Conservation (phyloP, 331 rosid species). For the Pyrus hybrid region DNA sequence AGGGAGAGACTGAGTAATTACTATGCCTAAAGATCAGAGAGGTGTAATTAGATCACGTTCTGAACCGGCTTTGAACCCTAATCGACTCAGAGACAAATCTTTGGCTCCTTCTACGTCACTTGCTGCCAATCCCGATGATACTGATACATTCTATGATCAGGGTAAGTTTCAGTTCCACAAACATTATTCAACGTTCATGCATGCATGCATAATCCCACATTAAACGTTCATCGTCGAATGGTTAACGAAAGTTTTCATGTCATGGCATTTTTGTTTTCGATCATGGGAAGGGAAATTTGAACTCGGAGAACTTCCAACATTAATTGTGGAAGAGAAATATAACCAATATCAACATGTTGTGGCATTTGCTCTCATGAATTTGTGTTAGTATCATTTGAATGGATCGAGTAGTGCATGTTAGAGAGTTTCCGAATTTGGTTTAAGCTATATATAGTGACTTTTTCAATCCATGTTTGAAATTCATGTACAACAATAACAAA, state of each 20-base stretch:
- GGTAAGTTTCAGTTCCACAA: not conserved
- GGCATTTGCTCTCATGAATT: not conserved
- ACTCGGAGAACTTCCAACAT: not conserved
- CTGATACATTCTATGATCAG: not conserved
- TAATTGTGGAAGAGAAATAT: not conserved
- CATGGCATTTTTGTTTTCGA: not conserved
- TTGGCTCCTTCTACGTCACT: constrained; percentile 3
- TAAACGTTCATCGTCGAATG: not conserved
- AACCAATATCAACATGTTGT: not conserved
- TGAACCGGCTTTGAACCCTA: not conserved
- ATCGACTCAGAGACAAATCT: not conserved
- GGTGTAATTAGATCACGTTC: constrained; percentile 6
- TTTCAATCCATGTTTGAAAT: not conserved
- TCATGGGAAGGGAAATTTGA: not conserved
- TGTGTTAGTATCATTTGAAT: not conserved
- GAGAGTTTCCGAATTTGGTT: not conserved
- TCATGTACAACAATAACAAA: too few species aligned
- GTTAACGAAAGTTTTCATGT: not conserved
- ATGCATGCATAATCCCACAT: not conserved
- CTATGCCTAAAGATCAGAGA: not conserved
- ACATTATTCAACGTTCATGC: not conserved
- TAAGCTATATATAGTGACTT: not conserved
- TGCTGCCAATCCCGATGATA: not conserved
- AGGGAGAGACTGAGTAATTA: not conserved
- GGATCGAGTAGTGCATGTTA: not conserved